A percentile compares a stretch with the other conserved stretches of the same genome.
These are phyloP conservation scores for Elaeis guineensis DNA, from an alignment of 176 grass and related monocot genomes.

Conservation along the genomic window DNA sequence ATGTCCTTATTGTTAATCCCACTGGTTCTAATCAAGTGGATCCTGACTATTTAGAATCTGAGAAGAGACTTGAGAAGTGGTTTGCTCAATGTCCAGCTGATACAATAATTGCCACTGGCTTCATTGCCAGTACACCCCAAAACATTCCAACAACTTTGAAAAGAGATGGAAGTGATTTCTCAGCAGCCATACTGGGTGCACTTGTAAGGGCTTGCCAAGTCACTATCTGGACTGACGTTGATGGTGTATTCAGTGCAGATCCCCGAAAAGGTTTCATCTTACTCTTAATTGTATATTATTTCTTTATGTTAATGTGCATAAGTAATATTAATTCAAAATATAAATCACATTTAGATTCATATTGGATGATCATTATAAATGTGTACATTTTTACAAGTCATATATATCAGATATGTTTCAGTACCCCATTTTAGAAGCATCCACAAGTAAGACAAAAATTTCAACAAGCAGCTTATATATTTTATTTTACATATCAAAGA, in stretches of 20 bases:
- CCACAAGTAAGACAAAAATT: no score
- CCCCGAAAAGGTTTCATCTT: constrained; percentile 89
- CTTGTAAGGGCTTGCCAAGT: constrained; percentile 69
- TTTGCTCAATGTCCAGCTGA: constrained; percentile 52
- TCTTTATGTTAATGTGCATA: background rate
- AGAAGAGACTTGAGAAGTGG: constrained; percentile 80
- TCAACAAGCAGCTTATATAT: no score
- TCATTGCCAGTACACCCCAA: constrained; percentile 73
- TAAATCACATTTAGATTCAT: no score
- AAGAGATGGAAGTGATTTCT: constrained; percentile 98
- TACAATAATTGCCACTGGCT: constrained; percentile 89
- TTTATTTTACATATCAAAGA: no score
- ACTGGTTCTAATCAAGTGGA: constrained; percentile 75
- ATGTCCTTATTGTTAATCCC: constrained; percentile 81
- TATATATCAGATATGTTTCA: no score
- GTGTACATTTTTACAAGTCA: no score
- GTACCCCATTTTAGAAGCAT: no score
- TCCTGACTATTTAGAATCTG: constrained; percentile 77
- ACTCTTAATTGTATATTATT: background rate
- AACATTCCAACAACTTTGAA: constrained; percentile 88
- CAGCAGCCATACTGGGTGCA: constrained; percentile 86
- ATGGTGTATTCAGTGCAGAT: constrained; percentile 97
- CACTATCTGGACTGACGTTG: constrained; percentile 98
- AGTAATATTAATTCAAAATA: no score
- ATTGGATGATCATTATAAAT: no score